A percentile compares a stretch with the other conserved stretches of the same genome.
phyloP scores from a whole-genome alignment of 257 asterid genomes.

The Ballota nigra region DNA sequence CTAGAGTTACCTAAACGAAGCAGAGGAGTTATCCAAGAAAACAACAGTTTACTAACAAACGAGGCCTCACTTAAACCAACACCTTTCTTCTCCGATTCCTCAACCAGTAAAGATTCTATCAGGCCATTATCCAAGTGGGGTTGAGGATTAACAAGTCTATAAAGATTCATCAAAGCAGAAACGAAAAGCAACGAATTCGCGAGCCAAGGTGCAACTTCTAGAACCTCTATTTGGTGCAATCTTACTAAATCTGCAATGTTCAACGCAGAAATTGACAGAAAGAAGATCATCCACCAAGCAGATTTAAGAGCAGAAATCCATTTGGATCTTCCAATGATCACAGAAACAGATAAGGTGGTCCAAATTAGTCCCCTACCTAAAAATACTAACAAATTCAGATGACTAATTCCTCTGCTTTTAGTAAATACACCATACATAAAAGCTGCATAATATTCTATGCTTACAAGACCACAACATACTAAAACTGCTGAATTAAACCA shows the following conservation, averaged over 20 bases:
- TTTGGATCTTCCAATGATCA: slow-evolving; percentile 43
- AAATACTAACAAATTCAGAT: slow-evolving; percentile 33
- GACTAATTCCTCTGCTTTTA: slow-evolving; percentile 14
- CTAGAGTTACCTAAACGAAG: slow-evolving; percentile 49
- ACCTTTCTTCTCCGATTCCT: slow-evolving; percentile 13
- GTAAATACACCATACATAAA: slow-evolving; percentile 25
- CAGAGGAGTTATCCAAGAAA: slow-evolving; percentile 65
- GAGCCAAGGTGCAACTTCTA: slow-evolving; percentile 51
- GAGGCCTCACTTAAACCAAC: slow-evolving; percentile 28
- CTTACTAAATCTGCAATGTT: slow-evolving; percentile 31
- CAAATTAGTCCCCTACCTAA: slow-evolving; percentile 49
- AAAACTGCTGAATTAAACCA: slow-evolving; percentile 29
- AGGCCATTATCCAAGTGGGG: slow-evolving; percentile 2
- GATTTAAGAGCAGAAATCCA: slow-evolving; percentile 37
- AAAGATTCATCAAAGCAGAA: slow-evolving; percentile 36
- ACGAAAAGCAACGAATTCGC: slow-evolving; percentile 47
- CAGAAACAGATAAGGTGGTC: slow-evolving; percentile 46
- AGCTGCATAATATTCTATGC: slow-evolving; percentile 37
- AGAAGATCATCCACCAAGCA: slow-evolving; percentile 57
- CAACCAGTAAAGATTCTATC: slow-evolving; percentile 45
- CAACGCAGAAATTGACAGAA: slow-evolving; percentile 41
- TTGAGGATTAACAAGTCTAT: slow-evolving; percentile 20
- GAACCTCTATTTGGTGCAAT: slow-evolving; percentile 22
- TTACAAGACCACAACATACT: slow-evolving; percentile 38
- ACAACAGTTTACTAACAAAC: slow-evolving; percentile 41